phyloP scores from a whole-genome alignment of 176 grass and related monocot genomes.

The Cenchrus purpureus region DNA sequence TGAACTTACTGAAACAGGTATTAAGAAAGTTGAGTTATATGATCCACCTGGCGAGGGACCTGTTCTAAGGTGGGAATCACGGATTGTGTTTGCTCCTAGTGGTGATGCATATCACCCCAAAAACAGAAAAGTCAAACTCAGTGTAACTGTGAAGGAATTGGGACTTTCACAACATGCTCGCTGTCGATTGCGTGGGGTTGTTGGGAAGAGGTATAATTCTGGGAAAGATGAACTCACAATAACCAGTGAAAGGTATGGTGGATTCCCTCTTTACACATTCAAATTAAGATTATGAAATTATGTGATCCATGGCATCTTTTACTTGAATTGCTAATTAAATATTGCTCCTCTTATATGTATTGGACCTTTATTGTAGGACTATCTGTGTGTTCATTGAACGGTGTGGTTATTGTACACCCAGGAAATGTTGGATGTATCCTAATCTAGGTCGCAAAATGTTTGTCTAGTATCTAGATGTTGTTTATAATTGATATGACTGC shows the following conservation, averaged over 20 bases:
- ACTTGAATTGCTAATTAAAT: conserved; percentile 8
- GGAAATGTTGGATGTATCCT: background rate
- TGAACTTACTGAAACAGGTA: conserved; percentile 44
- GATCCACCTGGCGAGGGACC: conserved; percentile 91
- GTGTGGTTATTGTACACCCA: background rate
- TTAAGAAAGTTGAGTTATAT: conserved; percentile 63
- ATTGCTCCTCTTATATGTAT: background rate
- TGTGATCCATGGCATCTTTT: conserved; percentile 1
- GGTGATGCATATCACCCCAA: conserved; percentile 90
- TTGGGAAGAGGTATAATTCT: conserved; percentile 89
- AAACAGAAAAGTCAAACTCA: conserved; percentile 91
- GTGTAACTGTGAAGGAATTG: conserved; percentile 87
- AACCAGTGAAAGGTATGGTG: conserved; percentile 82
- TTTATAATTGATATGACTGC: background rate
- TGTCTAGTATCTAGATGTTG: background rate
- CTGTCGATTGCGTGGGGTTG: conserved; percentile 73
- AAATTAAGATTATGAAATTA: conserved; percentile 11
- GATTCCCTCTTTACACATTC: conserved; percentile 20
- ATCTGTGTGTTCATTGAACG: conserved; percentile 13
- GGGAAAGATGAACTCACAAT: conserved; percentile 93
- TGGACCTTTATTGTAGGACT: background rate
- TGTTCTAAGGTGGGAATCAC: conserved; percentile 88
- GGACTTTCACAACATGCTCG: conserved; percentile 80
- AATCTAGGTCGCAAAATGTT: conserved; percentile 1
- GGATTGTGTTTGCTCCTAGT: conserved; percentile 84